Percentiles rank a stretch among this genome's conserved stretches.
Conservation (phyloP, 2,329 filamentous ascomycete genomes). For the Verticillium longisporum region DNA sequence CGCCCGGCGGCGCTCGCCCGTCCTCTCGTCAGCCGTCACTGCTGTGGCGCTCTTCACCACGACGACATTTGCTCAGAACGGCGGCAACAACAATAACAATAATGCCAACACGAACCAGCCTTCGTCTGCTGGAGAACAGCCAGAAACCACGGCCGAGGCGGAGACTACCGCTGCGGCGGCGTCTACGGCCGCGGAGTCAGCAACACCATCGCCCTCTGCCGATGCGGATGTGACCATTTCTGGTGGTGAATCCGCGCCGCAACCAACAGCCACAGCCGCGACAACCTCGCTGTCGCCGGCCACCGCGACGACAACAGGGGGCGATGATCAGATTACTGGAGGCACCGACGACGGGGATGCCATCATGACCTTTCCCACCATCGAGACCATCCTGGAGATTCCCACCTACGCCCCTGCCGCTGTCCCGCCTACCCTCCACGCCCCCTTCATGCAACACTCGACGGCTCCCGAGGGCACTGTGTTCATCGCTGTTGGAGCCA, state of each 20-base stretch:
- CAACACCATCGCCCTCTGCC: slow-evolving; percentile 1
- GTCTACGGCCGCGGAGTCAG: slow-evolving; percentile 6
- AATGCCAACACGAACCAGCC: not conserved
- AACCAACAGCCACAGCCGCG: not conserved
- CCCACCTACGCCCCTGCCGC: slow-evolving; percentile 62
- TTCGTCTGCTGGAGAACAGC: slow-evolving; percentile 2
- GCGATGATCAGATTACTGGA: slow-evolving; percentile 14
- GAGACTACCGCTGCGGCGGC: too few species aligned
- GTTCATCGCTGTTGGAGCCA: slow-evolving; percentile 89
- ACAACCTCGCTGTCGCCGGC: slow-evolving; percentile 9
- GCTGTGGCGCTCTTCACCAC: slow-evolving; percentile 19
- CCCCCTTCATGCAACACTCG: slow-evolving; percentile 88
- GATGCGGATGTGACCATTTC: not conserved
- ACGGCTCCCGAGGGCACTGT: slow-evolving; percentile 84
- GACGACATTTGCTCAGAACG: slow-evolving; percentile 24
- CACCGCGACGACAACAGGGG: slow-evolving; percentile 7
- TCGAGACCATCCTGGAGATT: slow-evolving; percentile 30
- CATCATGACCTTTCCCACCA: slow-evolving; percentile 30
- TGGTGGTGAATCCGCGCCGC: not conserved
- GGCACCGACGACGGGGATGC: slow-evolving; percentile 11
- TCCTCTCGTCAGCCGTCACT: slow-evolving; percentile 81
- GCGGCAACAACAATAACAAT: slow-evolving; percentile 1
- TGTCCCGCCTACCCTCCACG: slow-evolving; percentile 75
- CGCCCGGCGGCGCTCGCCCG: slow-evolving; percentile 11
- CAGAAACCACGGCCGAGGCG: slow-evolving; percentile 1